Percentiles rank a stretch among this genome's conserved stretches.
These are phyloP conservation scores for Melampsora americana DNA, from an alignment of 1,284 basidiomycete species.

Conservation along the genomic window DNA sequence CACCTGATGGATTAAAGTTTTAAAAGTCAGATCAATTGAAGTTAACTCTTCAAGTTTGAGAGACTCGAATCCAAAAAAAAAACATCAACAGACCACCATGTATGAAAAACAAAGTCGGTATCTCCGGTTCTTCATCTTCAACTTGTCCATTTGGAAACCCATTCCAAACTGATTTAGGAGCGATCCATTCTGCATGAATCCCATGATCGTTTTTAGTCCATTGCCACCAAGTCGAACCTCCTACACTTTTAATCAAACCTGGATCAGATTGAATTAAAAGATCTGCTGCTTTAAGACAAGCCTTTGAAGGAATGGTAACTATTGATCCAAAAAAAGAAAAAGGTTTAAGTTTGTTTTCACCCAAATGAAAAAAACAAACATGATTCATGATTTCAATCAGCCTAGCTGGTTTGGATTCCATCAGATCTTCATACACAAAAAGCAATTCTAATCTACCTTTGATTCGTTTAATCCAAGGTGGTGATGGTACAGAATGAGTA, in stretches of 20 bases:
- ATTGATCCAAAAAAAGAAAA: too few relatives aligned
- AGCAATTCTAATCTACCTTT: too few relatives aligned
- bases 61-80: too few relatives aligned
- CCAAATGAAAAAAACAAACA: too few relatives aligned
- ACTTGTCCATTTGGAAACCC: neutral
- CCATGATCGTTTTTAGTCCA: slow-evolving; percentile 1
- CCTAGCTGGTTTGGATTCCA: neutral
- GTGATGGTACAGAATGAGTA: slow-evolving; percentile 3
- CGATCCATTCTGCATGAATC: slow-evolving; percentile 6
- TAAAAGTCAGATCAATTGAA: too few relatives aligned
- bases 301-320: neutral
- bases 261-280: slow-evolving; percentile 8
- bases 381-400: neutral
- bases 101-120: neutral
- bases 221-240: slow-evolving; percentile 7
- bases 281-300: neutral
- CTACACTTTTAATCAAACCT: neutral
- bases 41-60: too few relatives aligned
- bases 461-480: slow-evolving; percentile 5
- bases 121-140: neutral
- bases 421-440: too few relatives aligned
- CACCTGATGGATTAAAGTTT: neutral
- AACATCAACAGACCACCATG: neutral
- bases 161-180: neutral
- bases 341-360: too few relatives aligned